These are phyloP conservation scores for Cryptococcus sp. DNA, from an alignment of 1,284 basidiomycete genomes.

Conservation along the genomic window DNA sequence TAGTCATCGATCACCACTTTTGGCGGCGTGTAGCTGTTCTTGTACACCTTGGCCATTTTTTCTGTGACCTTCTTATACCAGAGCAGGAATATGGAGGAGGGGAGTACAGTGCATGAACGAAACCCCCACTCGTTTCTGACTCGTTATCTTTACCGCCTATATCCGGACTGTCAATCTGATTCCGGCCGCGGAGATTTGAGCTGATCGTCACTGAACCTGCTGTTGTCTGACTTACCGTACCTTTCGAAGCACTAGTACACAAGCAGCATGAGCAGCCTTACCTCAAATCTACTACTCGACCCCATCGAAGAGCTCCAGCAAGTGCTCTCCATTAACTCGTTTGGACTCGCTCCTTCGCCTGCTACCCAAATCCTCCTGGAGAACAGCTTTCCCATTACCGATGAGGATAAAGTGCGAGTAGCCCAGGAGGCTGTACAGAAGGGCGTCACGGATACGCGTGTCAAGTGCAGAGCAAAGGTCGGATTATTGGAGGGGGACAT, in stretches of 20 bases:
- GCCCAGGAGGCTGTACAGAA: slow-evolving; percentile 1
- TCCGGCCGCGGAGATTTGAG: too few species aligned
- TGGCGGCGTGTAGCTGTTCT: slow-evolving; percentile 8
- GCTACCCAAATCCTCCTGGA: slow-evolving; percentile 14
- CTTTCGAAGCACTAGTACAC: too few species aligned
- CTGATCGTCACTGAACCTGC: too few species aligned
- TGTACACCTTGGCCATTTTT: slow-evolving; percentile 1
- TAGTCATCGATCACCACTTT: neutral
- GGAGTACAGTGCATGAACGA: too few species aligned
- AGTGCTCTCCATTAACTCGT: slow-evolving; percentile 28
- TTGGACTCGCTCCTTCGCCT: slow-evolving; percentile 21
- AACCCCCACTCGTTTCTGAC: too few species aligned
- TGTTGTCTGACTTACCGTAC: too few species aligned
- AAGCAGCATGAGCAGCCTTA: too few species aligned
- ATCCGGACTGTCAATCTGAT: too few species aligned
- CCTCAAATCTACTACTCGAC: slow-evolving; percentile 19
- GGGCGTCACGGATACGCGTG: slow-evolving; percentile 9
- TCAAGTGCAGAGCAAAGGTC: slow-evolving; percentile 21
- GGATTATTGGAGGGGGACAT: slow-evolving; percentile 19
- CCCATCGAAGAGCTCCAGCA: slow-evolving; percentile 32
- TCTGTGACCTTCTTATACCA: too few species aligned
- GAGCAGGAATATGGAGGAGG: too few species aligned
- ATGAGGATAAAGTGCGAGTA: slow-evolving; percentile 18
- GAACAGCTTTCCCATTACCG: slow-evolving; percentile 25
- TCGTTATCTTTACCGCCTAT: too few species aligned